phyloP scores from a whole-genome alignment of 768 basidiomycete genomes.

The Cystobasidium onofrii region DNA sequence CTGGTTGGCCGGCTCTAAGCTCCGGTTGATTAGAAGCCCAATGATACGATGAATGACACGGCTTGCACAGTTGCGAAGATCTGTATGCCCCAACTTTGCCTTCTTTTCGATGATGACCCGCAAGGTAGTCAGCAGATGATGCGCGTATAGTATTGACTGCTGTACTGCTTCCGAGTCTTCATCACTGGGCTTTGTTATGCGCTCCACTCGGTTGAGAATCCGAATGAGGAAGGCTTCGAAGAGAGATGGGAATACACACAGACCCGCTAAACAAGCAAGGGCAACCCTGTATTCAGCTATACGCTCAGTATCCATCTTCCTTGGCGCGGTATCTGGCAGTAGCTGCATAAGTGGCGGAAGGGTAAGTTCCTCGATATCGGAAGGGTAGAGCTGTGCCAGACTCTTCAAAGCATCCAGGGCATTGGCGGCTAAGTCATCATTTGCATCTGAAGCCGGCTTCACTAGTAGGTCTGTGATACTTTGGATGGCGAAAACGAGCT shows the following conservation, averaged over 20 bases:
- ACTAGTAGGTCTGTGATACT: constrained; percentile 63
- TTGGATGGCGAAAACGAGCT: constrained; percentile 70
- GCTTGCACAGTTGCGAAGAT: constrained; percentile 73
- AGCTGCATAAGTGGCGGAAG: constrained; percentile 66
- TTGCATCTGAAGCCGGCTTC: constrained; percentile 51
- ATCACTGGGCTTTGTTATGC: constrained; percentile 27
- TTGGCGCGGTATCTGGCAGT: constrained; percentile 10
- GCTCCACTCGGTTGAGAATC: constrained; percentile 65
- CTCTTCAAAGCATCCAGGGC: constrained; percentile 44
- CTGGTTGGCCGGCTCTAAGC: constrained; percentile 36
- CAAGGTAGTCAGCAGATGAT: constrained; percentile 68
- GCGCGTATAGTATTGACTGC: constrained; percentile 69
- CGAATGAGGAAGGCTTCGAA: constrained; percentile 76
- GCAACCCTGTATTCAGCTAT: constrained; percentile 51
- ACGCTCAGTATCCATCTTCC: not conserved
- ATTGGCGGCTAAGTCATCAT: constrained; percentile 49
- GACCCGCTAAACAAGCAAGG: constrained; percentile 53
- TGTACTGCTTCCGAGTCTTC: constrained; percentile 47
- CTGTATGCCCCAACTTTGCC: constrained; percentile 52
- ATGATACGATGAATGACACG: constrained; percentile 64
- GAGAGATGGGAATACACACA: constrained; percentile 67
- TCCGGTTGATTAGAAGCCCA: constrained; percentile 54
- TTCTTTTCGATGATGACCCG: constrained; percentile 57
- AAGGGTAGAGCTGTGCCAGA: constrained; percentile 57
- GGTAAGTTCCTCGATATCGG: constrained; percentile 62